Evolutionary conservation across 768 basidiomycete species (phyloP).

Genomic region (Leccinellum luteum): DNA sequence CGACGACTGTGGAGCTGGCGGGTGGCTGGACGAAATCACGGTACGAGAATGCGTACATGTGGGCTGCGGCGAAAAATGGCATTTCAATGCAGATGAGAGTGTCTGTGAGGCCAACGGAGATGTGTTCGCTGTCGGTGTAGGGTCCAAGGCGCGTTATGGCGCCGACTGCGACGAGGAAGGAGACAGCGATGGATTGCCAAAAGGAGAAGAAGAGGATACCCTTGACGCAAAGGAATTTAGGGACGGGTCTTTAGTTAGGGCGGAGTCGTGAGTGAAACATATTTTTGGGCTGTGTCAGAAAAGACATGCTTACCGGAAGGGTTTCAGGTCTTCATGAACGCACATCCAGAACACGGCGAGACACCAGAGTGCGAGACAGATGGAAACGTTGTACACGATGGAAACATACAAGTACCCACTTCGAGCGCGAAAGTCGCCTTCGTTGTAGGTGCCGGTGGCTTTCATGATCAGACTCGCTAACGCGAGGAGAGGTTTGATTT

Average conservation of each 20-base stretch:
- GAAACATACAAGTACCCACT: constrained; percentile 93
- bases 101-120: constrained; percentile 88
- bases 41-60: constrained; percentile 92
- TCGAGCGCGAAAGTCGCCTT: constrained; percentile 79
- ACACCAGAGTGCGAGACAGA: constrained; percentile 81
- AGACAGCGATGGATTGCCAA: constrained; percentile 90
- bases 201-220: constrained; percentile 98
- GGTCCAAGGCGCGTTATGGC: constrained; percentile 78
- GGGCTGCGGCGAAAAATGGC: constrained; percentile 94
- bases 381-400: constrained; percentile 80
- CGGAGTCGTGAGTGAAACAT: background rate
- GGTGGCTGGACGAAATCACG: constrained; percentile 72
- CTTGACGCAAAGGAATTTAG: constrained; percentile 98
- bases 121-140: constrained; percentile 84
- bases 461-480: constrained; percentile 84
- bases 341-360: constrained; percentile 97
- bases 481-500: constrained; percentile 90
- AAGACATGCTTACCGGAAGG: constrained; percentile 61
- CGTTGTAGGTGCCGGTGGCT: constrained; percentile 80
- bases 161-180: constrained; percentile 81
- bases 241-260: constrained; percentile 61
- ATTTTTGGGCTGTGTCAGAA: background rate
- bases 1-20: constrained; percentile 13
- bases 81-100: constrained; percentile 94
- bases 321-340: constrained; percentile 83